A percentile compares a stretch with the other conserved stretches of the same genome.
Evolutionary conservation across 805 yeast genomes (phyloP).

Genomic region (Candida pini): DNA sequence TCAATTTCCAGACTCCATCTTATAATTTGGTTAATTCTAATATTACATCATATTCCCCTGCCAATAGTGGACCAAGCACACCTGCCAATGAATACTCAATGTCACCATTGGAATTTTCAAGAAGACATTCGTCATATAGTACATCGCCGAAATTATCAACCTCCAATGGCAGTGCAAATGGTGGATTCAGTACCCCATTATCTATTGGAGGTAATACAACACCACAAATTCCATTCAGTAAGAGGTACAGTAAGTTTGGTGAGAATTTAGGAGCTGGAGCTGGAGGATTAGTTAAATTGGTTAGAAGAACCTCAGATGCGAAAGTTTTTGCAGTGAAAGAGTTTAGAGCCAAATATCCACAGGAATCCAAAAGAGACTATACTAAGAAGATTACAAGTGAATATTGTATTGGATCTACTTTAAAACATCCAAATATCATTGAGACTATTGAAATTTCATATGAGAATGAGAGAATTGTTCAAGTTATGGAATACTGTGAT

Average conservation of each 20-base stretch:
- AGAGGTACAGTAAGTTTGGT: slow-evolving; percentile 75
- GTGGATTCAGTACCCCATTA: slow-evolving; percentile 7
- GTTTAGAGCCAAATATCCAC: slow-evolving; percentile 68
- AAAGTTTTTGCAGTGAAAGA: slow-evolving; percentile 89
- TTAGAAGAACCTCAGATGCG: slow-evolving; percentile 59
- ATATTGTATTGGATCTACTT: slow-evolving; percentile 87
- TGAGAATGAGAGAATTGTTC: slow-evolving; percentile 80
- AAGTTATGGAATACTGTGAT: slow-evolving; percentile 93
- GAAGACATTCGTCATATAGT: slow-evolving; percentile 8
- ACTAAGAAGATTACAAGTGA: slow-evolving; percentile 91
- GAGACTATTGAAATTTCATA: slow-evolving; percentile 89
- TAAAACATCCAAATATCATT: slow-evolving; percentile 84
- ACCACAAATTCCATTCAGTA: slow-evolving; percentile 57
- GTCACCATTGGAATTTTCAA: slow-evolving; percentile 17
- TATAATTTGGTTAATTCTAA: slow-evolving; percentile 4
- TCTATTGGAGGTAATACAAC: slow-evolving; percentile 35
- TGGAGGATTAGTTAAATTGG: slow-evolving; percentile 82
- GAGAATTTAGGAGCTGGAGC: slow-evolving; percentile 92
- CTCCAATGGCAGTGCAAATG: slow-evolving; percentile 1
- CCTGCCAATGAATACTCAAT: slow-evolving; percentile 14
- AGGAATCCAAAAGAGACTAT: slow-evolving; percentile 78
- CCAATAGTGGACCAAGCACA: slow-evolving; percentile 6
- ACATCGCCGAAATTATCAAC: slow-evolving; percentile 10
- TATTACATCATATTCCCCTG: slow-evolving; percentile 3
- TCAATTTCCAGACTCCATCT: slow-evolving; percentile 9